A percentile compares a stretch with the other conserved stretches of the same genome.
phyloP scores from a whole-genome alignment of 371 early-diverging fungal species.

The Batkoa obscura region DNA sequence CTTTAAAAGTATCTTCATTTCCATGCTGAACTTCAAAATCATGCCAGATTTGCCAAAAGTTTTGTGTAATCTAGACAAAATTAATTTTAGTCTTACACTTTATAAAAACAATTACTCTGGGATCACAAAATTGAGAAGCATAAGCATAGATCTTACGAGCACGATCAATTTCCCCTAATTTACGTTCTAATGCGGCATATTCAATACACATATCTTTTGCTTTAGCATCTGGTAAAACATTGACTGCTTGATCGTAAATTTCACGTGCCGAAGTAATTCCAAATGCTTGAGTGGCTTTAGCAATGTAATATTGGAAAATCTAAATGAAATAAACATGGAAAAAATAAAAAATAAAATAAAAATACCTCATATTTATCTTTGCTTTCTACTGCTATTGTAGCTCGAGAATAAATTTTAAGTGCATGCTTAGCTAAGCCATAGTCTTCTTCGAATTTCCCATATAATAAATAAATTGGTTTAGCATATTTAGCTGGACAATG shows the following conservation, averaged over 20 bases:
- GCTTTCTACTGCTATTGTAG: constrained; percentile 51
- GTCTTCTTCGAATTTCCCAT: constrained; percentile 85
- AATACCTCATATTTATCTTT: constrained; percentile 47
- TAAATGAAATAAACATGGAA: constrained; percentile 5
- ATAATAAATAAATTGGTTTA: constrained; percentile 73
- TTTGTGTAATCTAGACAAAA: constrained; percentile 24
- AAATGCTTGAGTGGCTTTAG: constrained; percentile 68
- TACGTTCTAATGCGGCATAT: constrained; percentile 73
- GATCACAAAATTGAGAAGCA: constrained; percentile 76
- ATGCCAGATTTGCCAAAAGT: constrained; percentile 87
- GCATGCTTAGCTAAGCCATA: constrained; percentile 82
- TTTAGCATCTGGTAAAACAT: constrained; percentile 61
- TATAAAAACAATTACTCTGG: constrained; percentile 26
- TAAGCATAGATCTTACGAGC: constrained; percentile 83
- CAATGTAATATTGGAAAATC: constrained; percentile 77
- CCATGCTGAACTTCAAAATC: constrained; percentile 93
- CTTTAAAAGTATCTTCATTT: constrained; percentile 94
- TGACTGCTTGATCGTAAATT: constrained; percentile 82
- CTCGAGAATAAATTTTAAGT: constrained; percentile 84
- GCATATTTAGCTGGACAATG: constrained; percentile 75
- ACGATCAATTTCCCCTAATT: constrained; percentile 88
- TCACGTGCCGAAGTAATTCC: constrained; percentile 74
- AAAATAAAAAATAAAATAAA: background rate
- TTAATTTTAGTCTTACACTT: constrained; percentile 1
- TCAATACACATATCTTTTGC: constrained; percentile 60